Evolutionary conservation across 2,329 filamentous ascomycete genomes (phyloP), one percentile per base, ranked within the genome.

Genomic region (Ophiosphaerella korrae): DNA sequence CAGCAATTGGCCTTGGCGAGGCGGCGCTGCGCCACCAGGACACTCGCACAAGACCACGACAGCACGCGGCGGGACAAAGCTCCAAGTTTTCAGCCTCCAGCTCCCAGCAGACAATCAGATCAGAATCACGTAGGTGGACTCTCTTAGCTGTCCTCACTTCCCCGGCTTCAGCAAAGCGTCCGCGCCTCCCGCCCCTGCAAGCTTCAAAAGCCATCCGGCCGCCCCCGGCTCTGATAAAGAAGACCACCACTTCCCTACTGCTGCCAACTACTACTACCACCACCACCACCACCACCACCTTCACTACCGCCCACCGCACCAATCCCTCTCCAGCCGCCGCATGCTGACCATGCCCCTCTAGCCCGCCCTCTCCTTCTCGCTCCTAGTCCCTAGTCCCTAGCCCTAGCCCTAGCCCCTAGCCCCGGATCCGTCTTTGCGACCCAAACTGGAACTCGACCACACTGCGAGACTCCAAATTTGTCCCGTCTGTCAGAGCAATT

Each of bases 281-380:
- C 18, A 21, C 18, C 3, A 21, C 18, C 3, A 4, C 18, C 18
- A 4, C 18, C 18, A 4, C 18, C 2, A 21, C 18, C 5, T 4
- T 4, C 3, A 4, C 18, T 21, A 21, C 18, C 18, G 18, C 18
- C 18, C 18, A 40, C 13, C 6, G 37, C 4, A 23, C n/a, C 43
- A 42, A 48, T 42, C 23, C 9, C 29, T n/a, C 23, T 34, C 34
- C 43, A 52, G 44, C 42, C 34, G 45, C 38, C 41, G 50, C 52
- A 48, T 58, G 60, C 60, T 63, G 57, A 64, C 57, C 46, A 21
- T 24, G 44, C 42, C 24, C 31, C 40, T 55, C 53, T 56, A 63
- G 61, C 49, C 18, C 36, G 26, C 26, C 7, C 26, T 5, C 31
- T 45, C 42, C 45, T 31, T 32, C 13, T 37, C 44, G 42, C 46